Conservation (phyloP, 164 flowering plant genomes). For the Magnolia sinica region DNA sequence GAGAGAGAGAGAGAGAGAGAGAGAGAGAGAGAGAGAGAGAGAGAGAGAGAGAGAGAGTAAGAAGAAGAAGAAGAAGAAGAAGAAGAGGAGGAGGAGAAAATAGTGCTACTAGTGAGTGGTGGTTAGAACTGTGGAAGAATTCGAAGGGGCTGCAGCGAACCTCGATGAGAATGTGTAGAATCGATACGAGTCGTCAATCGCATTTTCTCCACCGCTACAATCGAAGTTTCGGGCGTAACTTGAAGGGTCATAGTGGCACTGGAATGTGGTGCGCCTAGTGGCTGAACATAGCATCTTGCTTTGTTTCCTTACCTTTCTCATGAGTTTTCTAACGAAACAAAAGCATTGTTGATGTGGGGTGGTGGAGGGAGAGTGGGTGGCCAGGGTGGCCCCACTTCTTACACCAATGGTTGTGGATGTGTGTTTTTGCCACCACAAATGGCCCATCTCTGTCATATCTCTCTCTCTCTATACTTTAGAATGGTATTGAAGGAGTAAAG, state of each 20-base stretch:
- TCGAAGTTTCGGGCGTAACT: conserved; percentile 71
- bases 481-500: background rate
- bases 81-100: background rate
- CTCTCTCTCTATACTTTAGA: background rate
- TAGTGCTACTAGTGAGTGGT: background rate
- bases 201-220: conserved; percentile 20
- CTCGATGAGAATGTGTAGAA: conserved; percentile 57
- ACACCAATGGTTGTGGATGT: conserved; percentile 14
- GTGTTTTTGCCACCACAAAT: conserved; percentile 29
- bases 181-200: conserved; percentile 30
- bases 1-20: background rate
- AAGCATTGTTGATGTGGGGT: conserved; percentile 9
- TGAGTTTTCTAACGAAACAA: conserved; percentile 25
- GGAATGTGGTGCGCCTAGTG: conserved; percentile 25
- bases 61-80: background rate
- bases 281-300: conserved; percentile 24
- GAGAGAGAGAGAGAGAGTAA: background rate
- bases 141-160: conserved; percentile 28
- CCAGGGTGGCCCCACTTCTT: conserved; percentile 3
- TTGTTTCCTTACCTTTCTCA: conserved; percentile 45
- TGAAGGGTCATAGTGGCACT: conserved; percentile 54
- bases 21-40: conserved; percentile 8
- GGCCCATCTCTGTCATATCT: conserved; percentile 28
- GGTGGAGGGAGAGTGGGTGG: conserved; percentile 3
- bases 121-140: conserved; percentile 19